Conservation (phyloP, 768 basidiomycete species). For the Mrakia gelida region DNA sequence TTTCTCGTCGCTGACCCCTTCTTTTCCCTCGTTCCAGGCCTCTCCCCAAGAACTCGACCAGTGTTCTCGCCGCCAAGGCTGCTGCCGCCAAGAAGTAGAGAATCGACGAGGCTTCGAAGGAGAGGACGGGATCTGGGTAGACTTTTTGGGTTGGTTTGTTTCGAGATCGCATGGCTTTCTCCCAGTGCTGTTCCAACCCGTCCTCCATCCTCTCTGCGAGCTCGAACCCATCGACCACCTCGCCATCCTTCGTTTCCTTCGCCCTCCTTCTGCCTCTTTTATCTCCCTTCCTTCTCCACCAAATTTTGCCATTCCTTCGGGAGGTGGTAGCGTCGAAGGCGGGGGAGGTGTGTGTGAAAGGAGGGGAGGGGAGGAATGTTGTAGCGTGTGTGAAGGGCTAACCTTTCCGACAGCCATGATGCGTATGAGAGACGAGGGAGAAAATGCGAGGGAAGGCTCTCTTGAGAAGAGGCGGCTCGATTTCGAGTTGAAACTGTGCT, state of each 20-base stretch:
- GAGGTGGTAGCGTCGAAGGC: no score
- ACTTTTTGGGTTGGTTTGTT: background rate
- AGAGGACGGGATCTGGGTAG: no score
- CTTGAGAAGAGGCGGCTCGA: background rate
- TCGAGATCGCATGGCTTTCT: no score
- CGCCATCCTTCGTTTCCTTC: background rate
- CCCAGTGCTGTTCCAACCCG: background rate
- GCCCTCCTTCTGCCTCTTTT: no score
- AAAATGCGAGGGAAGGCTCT: background rate
- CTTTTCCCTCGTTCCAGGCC: background rate
- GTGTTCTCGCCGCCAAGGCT: background rate
- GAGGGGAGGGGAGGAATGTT: background rate
- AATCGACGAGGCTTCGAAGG: background rate
- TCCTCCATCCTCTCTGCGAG: background rate
- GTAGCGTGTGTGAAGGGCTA: conserved; percentile 37
- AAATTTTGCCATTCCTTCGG: no score
- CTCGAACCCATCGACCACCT: background rate
- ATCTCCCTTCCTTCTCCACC: background rate
- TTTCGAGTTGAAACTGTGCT: background rate
- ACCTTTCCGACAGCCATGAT: conserved; percentile 90
- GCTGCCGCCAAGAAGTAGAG: conserved; percentile 1
- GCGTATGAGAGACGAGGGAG: conserved; percentile 41
- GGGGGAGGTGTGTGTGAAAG: background rate
- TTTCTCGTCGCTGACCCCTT: background rate
- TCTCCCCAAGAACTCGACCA: conserved; percentile 32